phyloP scores from a whole-genome alignment of 352 stramenopile species.

The Phytophthora capsici region DNA sequence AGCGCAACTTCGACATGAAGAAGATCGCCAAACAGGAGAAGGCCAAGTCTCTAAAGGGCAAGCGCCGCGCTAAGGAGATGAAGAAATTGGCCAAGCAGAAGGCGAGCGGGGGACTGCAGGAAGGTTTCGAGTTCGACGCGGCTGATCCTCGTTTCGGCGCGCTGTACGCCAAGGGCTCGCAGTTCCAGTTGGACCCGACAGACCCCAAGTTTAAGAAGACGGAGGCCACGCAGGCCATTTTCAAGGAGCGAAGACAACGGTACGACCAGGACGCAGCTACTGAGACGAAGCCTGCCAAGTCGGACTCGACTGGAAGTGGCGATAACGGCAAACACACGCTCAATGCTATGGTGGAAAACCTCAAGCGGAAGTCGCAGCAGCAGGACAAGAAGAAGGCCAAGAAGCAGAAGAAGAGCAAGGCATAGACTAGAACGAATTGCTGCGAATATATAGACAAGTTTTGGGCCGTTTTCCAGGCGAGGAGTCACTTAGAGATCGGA shows the following conservation, averaged over 20 bases:
- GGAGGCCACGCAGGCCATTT: constrained; percentile 80
- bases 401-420: constrained; percentile 62
- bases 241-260: constrained; percentile 77
- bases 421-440: constrained; percentile 14
- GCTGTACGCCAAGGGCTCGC: constrained; percentile 77
- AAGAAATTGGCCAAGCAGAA: constrained; percentile 70
- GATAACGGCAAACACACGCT: constrained; percentile 52
- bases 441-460: constrained; percentile 21
- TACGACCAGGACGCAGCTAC: constrained; percentile 38
- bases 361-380: constrained; percentile 80
- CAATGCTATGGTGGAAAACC: constrained; percentile 78
- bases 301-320: constrained; percentile 3
- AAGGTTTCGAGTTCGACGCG: constrained; percentile 81
- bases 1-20: constrained; percentile 90
- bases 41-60: constrained; percentile 76
- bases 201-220: constrained; percentile 88
- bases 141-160: constrained; percentile 76
- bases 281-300: constrained; percentile 9
- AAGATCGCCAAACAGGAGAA: constrained; percentile 79
- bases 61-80: constrained; percentile 79
- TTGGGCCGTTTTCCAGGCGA: constrained; percentile 8
- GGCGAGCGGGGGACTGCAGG: constrained; percentile 56
- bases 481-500: constrained; percentile 19
- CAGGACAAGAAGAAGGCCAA: constrained; percentile 55
- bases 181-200: constrained; percentile 86